Base-by-base conservation (phyloP, 2,329 filamentous ascomycete genomes). In the Ilyonectria sp. region DNA sequence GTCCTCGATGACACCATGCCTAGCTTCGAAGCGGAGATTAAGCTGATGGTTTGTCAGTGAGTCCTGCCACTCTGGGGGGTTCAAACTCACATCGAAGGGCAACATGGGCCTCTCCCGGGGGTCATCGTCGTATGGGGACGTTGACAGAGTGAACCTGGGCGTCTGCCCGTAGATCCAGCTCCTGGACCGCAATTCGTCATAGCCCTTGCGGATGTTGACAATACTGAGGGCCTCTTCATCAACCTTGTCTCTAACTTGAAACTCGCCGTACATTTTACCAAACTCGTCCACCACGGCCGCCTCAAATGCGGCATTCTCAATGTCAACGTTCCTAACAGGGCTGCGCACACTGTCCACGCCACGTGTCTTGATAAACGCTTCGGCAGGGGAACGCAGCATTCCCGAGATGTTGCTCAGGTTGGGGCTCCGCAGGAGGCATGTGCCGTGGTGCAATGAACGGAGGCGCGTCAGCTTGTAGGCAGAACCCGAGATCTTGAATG, bases 301-400 rank as follows among this genome's bases (percentile, higher is more conserved):
- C 60, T 87, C 83, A 65, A 90, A 90, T 15, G 77, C 81, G 0
- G 65, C 76, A 17, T 73, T 78, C 9, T 77, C 82, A 1, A 94
- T 79, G 3, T 89, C 88, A 1, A 97, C 90, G 81, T 98, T 99
- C 8, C 89, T 87, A 11, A 98, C 92, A 0, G 91, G 90, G 54
- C 94, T 97, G 69, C 93, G 91, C 49, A 98, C 94, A 78, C 95
- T 98, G 74, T 96, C 94, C 1, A 98, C 95, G 0, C 96, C 96
- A 67, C 92, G 91, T 0, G 94, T 93, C 69, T 90, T 90, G 76
- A 98, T 91, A 77, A 89, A 95, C 0, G 86, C 86, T 72, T 91
- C 91, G 0, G 92, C 93, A 0, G 94, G 94, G n/a, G 94, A 94
- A 23, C 89, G 87, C 70, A 99, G 81, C 75, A 95, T 90, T 2